Percentiles rank a stretch among this genome's conserved stretches.
Conservation (phyloP, 148 eudicot species). For the Cornus controversa region DNA sequence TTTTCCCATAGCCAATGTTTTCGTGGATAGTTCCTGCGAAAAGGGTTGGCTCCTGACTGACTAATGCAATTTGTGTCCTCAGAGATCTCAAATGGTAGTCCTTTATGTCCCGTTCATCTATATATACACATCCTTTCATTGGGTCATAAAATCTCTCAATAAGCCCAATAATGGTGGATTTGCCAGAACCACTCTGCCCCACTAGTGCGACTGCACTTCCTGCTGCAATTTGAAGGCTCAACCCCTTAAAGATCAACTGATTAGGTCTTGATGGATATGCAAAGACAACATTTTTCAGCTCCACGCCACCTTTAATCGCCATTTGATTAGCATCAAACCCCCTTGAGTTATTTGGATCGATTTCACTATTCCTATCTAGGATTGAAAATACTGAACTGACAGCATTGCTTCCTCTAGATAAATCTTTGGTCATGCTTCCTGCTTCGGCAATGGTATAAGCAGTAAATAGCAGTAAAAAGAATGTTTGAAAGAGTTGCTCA, state of each 20-base stretch:
- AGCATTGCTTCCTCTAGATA: slow-evolving; percentile 50
- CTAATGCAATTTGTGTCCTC: slow-evolving; percentile 43
- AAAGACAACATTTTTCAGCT: slow-evolving; percentile 39
- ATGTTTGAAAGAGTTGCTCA: slow-evolving; percentile 46
- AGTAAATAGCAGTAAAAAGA: slow-evolving; percentile 38
- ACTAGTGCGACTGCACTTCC: slow-evolving; percentile 47
- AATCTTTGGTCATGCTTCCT: slow-evolving; percentile 56
- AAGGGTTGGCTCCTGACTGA: slow-evolving; percentile 45
- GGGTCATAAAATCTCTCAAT: slow-evolving; percentile 54
- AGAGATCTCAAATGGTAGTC: slow-evolving; percentile 37
- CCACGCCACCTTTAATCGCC: slow-evolving; percentile 38
- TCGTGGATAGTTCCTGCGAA: slow-evolving; percentile 45
- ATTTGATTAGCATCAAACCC: slow-evolving; percentile 16
- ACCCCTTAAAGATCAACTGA: slow-evolving; percentile 43
- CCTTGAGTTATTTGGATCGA: slow-evolving; percentile 29
- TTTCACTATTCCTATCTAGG: slow-evolving; percentile 40
- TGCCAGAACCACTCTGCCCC: slow-evolving; percentile 57
- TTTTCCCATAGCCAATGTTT: slow-evolving; percentile 46
- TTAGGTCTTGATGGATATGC: slow-evolving; percentile 50
- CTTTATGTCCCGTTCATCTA: slow-evolving; percentile 41
- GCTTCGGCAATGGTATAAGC: slow-evolving; percentile 58
- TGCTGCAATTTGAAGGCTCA: slow-evolving; percentile 37
- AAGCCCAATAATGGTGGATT: slow-evolving; percentile 48
- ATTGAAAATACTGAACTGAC: slow-evolving; percentile 48
- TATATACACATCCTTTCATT: slow-evolving; percentile 32